Percentiles rank a stretch among this genome's conserved stretches.
Evolutionary conservation across 164 flowering plant species (phyloP).

Genomic region (Cinnamomum chago): DNA sequence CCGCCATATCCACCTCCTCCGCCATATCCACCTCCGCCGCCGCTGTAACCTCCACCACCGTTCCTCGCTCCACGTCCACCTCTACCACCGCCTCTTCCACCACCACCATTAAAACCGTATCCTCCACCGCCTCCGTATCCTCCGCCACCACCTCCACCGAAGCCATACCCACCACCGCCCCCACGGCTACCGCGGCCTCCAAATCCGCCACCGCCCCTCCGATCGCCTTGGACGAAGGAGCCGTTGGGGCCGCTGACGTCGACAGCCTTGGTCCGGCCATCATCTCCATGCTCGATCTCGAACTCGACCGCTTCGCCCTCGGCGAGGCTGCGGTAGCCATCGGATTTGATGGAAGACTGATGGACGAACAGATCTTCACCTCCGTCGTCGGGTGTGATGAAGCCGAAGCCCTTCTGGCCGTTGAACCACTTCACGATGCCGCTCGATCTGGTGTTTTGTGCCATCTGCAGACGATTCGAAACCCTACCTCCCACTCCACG

Average conservation of each 20-base stretch:
- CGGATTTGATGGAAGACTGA: slow-evolving; percentile 69
- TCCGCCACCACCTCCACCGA: slow-evolving; percentile 28
- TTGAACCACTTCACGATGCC: slow-evolving; percentile 88
- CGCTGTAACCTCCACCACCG: slow-evolving; percentile 25
- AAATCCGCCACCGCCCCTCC: slow-evolving; percentile 29
- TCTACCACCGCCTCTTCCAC: slow-evolving; percentile 23
- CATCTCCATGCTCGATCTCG: slow-evolving; percentile 40
- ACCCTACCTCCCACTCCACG: neutral
- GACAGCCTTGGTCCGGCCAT: slow-evolving; percentile 72
- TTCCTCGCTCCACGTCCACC: slow-evolving; percentile 8
- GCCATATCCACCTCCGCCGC: slow-evolving; percentile 22
- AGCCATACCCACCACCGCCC: slow-evolving; percentile 22
- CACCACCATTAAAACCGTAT: slow-evolving; percentile 29
- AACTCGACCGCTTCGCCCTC: slow-evolving; percentile 78
- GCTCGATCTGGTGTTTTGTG: slow-evolving; percentile 21
- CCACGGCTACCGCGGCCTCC: slow-evolving; percentile 25
- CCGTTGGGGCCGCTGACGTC: slow-evolving; percentile 80
- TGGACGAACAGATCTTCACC: slow-evolving; percentile 86
- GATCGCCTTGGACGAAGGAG: slow-evolving; percentile 21
- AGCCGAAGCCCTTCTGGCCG: slow-evolving; percentile 71
- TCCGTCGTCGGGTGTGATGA: slow-evolving; percentile 79
- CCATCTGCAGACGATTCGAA: slow-evolving; percentile 11
- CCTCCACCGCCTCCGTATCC: slow-evolving; percentile 28
- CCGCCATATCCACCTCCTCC: slow-evolving; percentile 15
- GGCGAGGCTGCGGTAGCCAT: slow-evolving; percentile 72